Evolutionary conservation across 768 basidiomycete genomes (phyloP), one percentile per base, ranked within the genome.

Genomic region (Gloeostereum incarnatum): DNA sequence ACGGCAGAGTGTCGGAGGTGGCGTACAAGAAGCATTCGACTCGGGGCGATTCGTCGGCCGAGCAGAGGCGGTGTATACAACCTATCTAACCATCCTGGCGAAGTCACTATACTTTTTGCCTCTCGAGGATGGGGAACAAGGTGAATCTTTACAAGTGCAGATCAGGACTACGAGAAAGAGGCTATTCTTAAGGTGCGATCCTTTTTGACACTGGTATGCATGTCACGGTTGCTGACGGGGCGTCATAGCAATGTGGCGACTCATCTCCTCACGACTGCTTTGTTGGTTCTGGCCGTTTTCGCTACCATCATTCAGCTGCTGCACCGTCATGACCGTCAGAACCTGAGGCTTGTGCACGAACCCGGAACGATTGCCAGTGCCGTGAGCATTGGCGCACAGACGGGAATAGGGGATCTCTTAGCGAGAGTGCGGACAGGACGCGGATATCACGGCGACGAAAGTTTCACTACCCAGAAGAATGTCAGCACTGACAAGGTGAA

Each of bases 291-390:
- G 21, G 70, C 69, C 0, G 16, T 71, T 31, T 59, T 60, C 33
- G 67, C 54, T 4, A 52, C 62, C 9, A 45, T 70, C 20, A 57
- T 75, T 33, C 71, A 75, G 27, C 39, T 73, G 13, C 59, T 66
- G 43, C 75, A 77, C 48, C 55, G 62, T 18, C 43, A 47, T 32
- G 67, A 68, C 26, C 65, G 73, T 6, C 60, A 61, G 6, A 49
- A 58, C 30, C 58, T 78, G 20, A 57, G 55, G 13, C 57, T 76
- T 22, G 58, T 57, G 21, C 70, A 72, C 44, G 56, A 63, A 34
- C 71, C 71, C 0, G 71, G 74, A 13, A 75, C 75, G 4, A 69
- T 77, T 36, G 74, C 71, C 16, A 70, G 71, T 8, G 75, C 75
- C 9, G 66, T 73, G 9, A 65, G 69, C 26, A 66, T 76, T 43